phyloP scores from a whole-genome alignment of 768 basidiomycete genomes.

The Serendipita sp. region DNA sequence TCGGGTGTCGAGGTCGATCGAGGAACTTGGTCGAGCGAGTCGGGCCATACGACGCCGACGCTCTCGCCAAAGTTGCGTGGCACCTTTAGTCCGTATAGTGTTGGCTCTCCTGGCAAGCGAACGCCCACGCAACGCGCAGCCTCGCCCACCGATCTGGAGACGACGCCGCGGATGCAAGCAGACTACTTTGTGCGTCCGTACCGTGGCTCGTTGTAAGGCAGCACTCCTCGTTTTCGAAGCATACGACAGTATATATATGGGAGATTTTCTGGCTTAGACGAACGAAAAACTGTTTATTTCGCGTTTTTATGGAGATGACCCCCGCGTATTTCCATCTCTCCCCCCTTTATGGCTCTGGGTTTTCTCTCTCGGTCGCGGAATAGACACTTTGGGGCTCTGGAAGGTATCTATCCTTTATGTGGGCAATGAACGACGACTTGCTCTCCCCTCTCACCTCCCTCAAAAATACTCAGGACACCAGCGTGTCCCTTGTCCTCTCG shows the following conservation, averaged over 20 bases:
- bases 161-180: neutral
- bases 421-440: too few relatives aligned
- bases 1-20: neutral
- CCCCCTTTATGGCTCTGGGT: too few relatives aligned
- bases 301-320: neutral
- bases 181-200: constrained; percentile 1
- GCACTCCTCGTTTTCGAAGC: too few relatives aligned
- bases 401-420: too few relatives aligned
- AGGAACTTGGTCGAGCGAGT: neutral
- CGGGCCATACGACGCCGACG: neutral
- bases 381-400: too few relatives aligned
- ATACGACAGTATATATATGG: neutral
- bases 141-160: neutral
- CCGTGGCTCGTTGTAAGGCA: neutral
- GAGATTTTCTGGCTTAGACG: neutral
- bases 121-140: neutral
- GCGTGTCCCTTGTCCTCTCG: too few relatives aligned
- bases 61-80: neutral
- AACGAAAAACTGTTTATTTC: neutral
- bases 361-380: too few relatives aligned
- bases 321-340: neutral
- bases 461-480: too few relatives aligned
- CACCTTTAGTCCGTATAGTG: neutral
- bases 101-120: neutral
- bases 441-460: too few relatives aligned